phyloP scores from a whole-genome alignment of 2,329 filamentous ascomycete genomes.

The Verticillium albo-atrum region DNA sequence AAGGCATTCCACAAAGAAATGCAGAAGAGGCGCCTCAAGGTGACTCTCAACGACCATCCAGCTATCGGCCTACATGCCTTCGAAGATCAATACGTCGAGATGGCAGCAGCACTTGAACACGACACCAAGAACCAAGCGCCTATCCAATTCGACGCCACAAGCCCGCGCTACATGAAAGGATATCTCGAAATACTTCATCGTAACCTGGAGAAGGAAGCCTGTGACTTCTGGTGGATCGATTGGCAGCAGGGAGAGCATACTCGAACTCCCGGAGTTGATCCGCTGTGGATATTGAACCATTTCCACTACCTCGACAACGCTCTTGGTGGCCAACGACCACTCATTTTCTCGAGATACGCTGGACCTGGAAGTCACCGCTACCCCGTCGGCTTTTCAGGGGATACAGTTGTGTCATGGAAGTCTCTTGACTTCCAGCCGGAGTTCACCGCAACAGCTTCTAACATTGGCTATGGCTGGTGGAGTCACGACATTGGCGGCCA shows the following conservation, averaged over 20 bases:
- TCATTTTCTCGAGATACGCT: conserved; percentile 59
- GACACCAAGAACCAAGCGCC: conserved; percentile 45
- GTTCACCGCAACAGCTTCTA: conserved; percentile 61
- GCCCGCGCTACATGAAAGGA: conserved; percentile 49
- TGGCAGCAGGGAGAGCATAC: conserved; percentile 60
- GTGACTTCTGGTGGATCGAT: conserved; percentile 65
- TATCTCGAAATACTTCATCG: conserved; percentile 55
- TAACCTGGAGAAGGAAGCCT: conserved; percentile 48
- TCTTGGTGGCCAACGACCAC: conserved; percentile 19
- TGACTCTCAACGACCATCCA: conserved; percentile 59
- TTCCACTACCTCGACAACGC: conserved; percentile 52
- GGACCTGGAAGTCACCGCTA: conserved; percentile 61
- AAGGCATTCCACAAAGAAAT: conserved; percentile 38
- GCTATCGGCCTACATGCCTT: conserved; percentile 51
- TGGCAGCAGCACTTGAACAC: conserved; percentile 46
- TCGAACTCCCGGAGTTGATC: conserved; percentile 54
- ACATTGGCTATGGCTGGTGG: conserved; percentile 67
- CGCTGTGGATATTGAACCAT: conserved; percentile 61
- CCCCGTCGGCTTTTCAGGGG: conserved; percentile 61
- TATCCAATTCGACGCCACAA: conserved; percentile 52
- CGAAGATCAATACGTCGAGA: conserved; percentile 51
- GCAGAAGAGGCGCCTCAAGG: conserved; percentile 37
- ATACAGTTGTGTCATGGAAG: conserved; percentile 55
- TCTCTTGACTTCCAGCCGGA: conserved; percentile 61
- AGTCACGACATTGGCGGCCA: conserved; percentile 66